Evolutionary conservation across 352 stramenopile species (phyloP).

Genomic region (Aphanomyces cochlioides): DNA sequence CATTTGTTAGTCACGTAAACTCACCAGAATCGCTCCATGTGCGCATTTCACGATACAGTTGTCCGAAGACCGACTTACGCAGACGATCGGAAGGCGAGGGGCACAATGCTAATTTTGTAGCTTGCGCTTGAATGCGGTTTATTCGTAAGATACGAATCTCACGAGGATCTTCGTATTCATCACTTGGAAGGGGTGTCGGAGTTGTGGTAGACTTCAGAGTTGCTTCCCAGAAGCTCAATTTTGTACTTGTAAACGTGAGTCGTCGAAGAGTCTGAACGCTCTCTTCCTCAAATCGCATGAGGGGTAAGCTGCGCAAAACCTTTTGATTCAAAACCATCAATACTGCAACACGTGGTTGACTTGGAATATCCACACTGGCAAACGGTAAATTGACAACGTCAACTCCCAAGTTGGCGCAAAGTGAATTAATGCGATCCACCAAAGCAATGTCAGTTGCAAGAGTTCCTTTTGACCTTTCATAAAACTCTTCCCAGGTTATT

Average conservation of each 20-base stretch:
- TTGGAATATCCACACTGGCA: slow-evolving; percentile 41
- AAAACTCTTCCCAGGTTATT: slow-evolving; percentile 43
- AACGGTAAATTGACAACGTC: slow-evolving; percentile 79
- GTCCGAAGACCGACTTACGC: slow-evolving; percentile 94
- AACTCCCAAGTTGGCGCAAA: slow-evolving; percentile 71
- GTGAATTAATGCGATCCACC: slow-evolving; percentile 78
- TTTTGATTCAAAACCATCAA: slow-evolving; percentile 92
- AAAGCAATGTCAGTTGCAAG: slow-evolving; percentile 74
- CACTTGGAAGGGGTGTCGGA: slow-evolving; percentile 94
- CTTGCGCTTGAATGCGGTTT: slow-evolving; percentile 93
- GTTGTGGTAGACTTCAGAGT: slow-evolving; percentile 94
- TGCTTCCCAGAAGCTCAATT: slow-evolving; percentile 91
- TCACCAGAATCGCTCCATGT: slow-evolving; percentile 87
- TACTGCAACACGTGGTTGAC: slow-evolving; percentile 78
- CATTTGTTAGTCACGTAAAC: background rate
- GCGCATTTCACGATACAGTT: slow-evolving; percentile 95
- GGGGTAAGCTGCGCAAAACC: slow-evolving; percentile 71
- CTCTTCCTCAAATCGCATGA: slow-evolving; percentile 64
- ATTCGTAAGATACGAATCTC: slow-evolving; percentile 97
- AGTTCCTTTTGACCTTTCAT: slow-evolving; percentile 36
- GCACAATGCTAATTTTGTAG: slow-evolving; percentile 81
- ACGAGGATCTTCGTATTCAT: slow-evolving; percentile 98
- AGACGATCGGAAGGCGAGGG: slow-evolving; percentile 85
- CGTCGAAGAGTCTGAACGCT: slow-evolving; percentile 51
- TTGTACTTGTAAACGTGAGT: slow-evolving; percentile 89